phyloP scores from a whole-genome alignment of 441 rosid genomes.

The Erodium moschatum region DNA sequence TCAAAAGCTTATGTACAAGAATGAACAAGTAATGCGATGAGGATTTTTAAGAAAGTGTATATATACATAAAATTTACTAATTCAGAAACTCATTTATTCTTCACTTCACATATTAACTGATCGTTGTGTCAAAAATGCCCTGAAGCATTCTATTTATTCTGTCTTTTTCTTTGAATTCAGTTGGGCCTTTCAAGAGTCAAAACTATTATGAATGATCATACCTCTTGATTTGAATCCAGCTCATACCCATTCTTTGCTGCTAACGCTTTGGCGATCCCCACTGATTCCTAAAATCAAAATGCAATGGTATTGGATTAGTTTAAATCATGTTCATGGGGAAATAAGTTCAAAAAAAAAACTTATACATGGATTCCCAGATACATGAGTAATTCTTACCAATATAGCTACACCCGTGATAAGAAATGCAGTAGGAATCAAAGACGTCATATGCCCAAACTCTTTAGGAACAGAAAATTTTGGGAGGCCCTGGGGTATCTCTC shows the following conservation, averaged over 20 bases:
- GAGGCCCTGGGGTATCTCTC: constrained; percentile 89
- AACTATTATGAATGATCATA: constrained; percentile 24
- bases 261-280: constrained; percentile 91
- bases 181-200: background rate
- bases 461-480: constrained; percentile 77
- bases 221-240: constrained; percentile 91
- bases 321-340: constrained; percentile 15
- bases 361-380: background rate
- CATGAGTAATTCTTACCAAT: constrained; percentile 51
- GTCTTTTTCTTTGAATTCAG: background rate
- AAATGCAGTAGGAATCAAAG: constrained; percentile 78
- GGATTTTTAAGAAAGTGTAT: background rate
- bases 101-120: background rate
- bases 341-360: background rate
- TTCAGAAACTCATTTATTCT: background rate
- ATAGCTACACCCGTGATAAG: constrained; percentile 94
- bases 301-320: constrained; percentile 11
- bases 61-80: background rate
- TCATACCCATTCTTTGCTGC: constrained; percentile 91
- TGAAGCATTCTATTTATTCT: background rate
- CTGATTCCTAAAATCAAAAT: constrained; percentile 63
- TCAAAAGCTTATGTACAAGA: background rate
- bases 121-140: background rate
- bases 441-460: constrained; percentile 42
- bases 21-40: background rate